phyloP scores from a whole-genome alignment of 2,329 filamentous ascomycete species.

The Dothistroma pini region DNA sequence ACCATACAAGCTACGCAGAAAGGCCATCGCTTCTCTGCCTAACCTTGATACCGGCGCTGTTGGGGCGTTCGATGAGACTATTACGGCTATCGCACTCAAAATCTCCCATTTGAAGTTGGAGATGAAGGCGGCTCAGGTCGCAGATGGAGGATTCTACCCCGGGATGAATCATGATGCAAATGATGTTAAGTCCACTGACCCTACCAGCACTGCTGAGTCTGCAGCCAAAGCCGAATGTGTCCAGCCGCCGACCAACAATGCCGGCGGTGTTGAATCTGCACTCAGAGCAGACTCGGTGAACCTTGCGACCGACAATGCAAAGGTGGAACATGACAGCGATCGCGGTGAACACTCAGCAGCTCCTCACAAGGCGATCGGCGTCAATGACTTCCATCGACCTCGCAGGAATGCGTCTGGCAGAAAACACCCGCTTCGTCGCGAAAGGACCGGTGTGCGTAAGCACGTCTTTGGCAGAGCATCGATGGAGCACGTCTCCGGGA shows the following conservation, averaged over 20 bases:
- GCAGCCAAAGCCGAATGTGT: too few relatives aligned
- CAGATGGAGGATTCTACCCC: neutral
- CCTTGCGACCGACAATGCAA: too few relatives aligned
- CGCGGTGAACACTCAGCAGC: too few relatives aligned
- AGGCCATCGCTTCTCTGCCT: neutral
- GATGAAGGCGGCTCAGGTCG: neutral
- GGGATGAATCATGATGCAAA: too few relatives aligned
- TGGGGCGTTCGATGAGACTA: neutral
- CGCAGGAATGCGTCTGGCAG: neutral
- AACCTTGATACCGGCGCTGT: neutral
- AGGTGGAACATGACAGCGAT: too few relatives aligned
- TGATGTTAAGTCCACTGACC: too few relatives aligned
- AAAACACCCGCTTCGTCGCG: neutral
- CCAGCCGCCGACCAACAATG: too few relatives aligned
- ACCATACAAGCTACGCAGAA: neutral
- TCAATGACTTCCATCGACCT: neutral
- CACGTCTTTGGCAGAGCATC: neutral
- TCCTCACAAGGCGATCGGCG: neutral
- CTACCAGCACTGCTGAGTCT: too few relatives aligned
- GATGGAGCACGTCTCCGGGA: neutral
- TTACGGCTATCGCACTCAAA: neutral
- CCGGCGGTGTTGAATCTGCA: too few relatives aligned
- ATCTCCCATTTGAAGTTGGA: neutral
- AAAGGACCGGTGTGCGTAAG: neutral
- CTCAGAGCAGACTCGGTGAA: too few relatives aligned